Base-by-base conservation (phyloP, 129 eudicot genomes). In the Ambrosia trifida region DNA sequence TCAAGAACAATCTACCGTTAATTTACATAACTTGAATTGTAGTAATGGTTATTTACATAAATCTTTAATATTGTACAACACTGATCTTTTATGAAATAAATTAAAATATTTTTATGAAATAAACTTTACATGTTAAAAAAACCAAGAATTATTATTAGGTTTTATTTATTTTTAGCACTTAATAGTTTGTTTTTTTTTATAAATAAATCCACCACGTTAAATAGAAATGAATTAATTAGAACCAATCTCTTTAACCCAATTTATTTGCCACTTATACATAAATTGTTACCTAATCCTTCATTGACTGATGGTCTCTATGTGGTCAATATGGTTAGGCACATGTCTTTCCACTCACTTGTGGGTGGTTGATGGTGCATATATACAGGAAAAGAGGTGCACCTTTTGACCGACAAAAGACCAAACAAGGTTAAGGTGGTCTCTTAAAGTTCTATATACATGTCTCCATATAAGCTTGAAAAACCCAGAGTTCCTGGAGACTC, bases 301-400 rank as follows among this genome's bases (percentile, higher is more conserved):
- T 69, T 35, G 47, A 35, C 49, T 33, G 19, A 32, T 50, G 24
- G 2, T 50, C 33, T 69, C 52, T 43, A 24, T 38, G 50, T 38
- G 50, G 50, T 64, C 69, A 64, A 36, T 64, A 64, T 64, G 33
- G 31, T 38, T 54, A 12, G 61, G 40, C 40, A 57, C 38, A 57
- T 70, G 45, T 14, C 45, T 52, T n/a, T n/a, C 46, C 60, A 51
- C 52, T n/a, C 54, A 35, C 54, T 46, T 76, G 81, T 70, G 71
- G 76, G 81, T 77, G 66, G 81, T 77, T 70, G 72, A 77, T 77
- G 81, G 72, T 77, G 76, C 76, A 62, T 9, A 77, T 70, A 61
- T 70, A 77, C 81, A 59, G 81, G 72, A 77, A 70, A 70, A 20
- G 13, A 52, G 81, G 76, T 77, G 59, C 66, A 70, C 76, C 81